Evolutionary conservation across 148 eudicot genomes (phyloP).

Genomic region (Limonium bicolor): DNA sequence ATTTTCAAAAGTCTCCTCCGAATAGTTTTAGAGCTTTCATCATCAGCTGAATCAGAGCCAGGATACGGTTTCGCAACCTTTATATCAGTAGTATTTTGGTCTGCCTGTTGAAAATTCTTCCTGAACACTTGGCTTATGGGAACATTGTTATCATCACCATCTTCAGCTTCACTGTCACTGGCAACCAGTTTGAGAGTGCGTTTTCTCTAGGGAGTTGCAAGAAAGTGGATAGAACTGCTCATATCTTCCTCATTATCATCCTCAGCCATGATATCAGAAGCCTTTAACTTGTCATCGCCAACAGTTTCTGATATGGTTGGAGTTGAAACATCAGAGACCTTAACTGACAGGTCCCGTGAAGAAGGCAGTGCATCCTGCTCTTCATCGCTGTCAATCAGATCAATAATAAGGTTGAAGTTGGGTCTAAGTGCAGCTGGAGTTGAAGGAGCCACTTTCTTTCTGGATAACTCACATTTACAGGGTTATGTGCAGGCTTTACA

Average conservation of each 20-base stretch:
- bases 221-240: constrained; percentile 3
- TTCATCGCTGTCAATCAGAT: background rate
- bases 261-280: background rate
- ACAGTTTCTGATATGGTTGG: background rate
- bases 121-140: constrained; percentile 33
- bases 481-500: constrained; percentile 26
- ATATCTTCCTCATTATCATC: constrained; percentile 9
- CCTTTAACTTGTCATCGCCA: background rate
- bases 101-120: constrained; percentile 6
- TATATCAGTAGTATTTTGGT: constrained; percentile 5
- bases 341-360: constrained; percentile 1
- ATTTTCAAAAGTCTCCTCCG: background rate
- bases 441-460: constrained; percentile 34
- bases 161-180: constrained; percentile 38
- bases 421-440: constrained; percentile 29
- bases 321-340: background rate
- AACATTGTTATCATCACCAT: constrained; percentile 45
- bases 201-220: constrained; percentile 26
- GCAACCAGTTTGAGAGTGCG: constrained; percentile 30
- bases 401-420: too few species aligned
- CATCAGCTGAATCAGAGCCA: too few species aligned
- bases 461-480: constrained; percentile 15
- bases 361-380: background rate
- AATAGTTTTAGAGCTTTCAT: constrained; percentile 1
- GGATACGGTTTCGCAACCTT: too few species aligned